Conservation (phyloP, 176 grass and related monocot genomes). For the Bromus sterilis region DNA sequence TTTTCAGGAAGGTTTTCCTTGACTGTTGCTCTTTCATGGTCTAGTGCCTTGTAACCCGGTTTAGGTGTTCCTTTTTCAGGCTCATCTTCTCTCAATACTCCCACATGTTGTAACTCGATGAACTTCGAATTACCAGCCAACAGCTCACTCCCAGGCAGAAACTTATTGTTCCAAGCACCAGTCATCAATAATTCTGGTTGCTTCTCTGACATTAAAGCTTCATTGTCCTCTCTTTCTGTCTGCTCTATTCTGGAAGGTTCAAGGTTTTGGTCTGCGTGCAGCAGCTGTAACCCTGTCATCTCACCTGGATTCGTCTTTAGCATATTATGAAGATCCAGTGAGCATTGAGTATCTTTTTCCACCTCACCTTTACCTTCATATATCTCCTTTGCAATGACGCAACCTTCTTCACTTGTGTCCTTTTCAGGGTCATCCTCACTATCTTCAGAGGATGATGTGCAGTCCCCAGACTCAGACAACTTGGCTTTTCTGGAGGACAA, state of each 20-base stretch:
- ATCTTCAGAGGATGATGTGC: conserved; percentile 19
- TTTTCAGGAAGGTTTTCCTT: not conserved
- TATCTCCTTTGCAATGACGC: not conserved
- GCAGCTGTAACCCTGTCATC: not conserved
- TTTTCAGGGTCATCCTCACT: conserved; percentile 14
- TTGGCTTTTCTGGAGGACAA: conserved; percentile 4
- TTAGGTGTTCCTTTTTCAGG: not conserved
- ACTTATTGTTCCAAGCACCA: not conserved
- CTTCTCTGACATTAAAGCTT: not conserved
- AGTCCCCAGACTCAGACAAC: not conserved
- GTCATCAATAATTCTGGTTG: not conserved
- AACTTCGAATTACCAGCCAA: not conserved
- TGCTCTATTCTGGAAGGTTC: not conserved
- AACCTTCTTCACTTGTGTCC: not conserved
- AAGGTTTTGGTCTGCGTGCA: not conserved
- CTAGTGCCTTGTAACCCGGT: not conserved
- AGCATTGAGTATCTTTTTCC: conserved; percentile 15
- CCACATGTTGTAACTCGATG: not conserved
- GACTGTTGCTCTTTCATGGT: not conserved
- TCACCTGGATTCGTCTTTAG: not conserved
- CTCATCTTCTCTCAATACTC: not conserved
- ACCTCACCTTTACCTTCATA: conserved; percentile 14
- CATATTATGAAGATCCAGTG: not conserved
- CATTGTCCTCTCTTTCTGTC: not conserved
- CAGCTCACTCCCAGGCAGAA: not conserved